These are phyloP conservation scores for Colletotrichum sp. DNA, from an alignment of 2,329 filamentous ascomycete species.

Conservation along the genomic window DNA sequence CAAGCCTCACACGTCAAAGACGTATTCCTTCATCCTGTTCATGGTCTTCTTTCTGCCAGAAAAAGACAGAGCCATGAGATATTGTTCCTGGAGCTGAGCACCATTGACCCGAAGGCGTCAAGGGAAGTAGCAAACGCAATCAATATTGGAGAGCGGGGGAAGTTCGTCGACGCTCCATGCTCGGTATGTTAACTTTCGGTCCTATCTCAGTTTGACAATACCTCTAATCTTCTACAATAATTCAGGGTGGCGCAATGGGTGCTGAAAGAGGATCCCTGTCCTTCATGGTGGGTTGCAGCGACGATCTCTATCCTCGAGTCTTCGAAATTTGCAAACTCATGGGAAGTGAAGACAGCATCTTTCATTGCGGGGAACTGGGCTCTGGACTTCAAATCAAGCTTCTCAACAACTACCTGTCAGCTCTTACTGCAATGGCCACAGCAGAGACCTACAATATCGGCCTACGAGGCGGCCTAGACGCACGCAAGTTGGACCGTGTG, in stretches of 20 bases:
- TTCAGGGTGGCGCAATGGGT: background rate
- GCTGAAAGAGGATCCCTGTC: slow-evolving; percentile 8
- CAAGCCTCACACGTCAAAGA: background rate
- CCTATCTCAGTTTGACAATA: rapidly evolving
- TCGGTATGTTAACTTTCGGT: background rate
- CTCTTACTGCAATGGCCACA: background rate
- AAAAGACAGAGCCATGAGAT: background rate
- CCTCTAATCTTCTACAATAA: background rate
- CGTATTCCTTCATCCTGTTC: background rate
- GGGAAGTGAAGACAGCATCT: slow-evolving; percentile 7
- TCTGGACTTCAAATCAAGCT: background rate
- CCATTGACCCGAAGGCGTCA: background rate
- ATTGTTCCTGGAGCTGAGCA: background rate
- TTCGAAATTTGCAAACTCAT: background rate
- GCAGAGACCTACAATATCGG: background rate
- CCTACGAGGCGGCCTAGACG: slow-evolving; percentile 8
- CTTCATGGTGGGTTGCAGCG: slow-evolving; percentile 20
- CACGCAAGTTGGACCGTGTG: background rate
- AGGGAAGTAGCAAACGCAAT: background rate
- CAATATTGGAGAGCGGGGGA: background rate
- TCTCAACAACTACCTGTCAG: background rate
- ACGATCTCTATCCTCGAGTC: background rate
- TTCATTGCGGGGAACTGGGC: background rate
- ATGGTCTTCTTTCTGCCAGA: background rate
- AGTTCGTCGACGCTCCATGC: background rate